Percentiles rank a stretch among this genome's conserved stretches.
Conservation (phyloP, 352 stramenopile species). For the Phytophthora quininea region DNA sequence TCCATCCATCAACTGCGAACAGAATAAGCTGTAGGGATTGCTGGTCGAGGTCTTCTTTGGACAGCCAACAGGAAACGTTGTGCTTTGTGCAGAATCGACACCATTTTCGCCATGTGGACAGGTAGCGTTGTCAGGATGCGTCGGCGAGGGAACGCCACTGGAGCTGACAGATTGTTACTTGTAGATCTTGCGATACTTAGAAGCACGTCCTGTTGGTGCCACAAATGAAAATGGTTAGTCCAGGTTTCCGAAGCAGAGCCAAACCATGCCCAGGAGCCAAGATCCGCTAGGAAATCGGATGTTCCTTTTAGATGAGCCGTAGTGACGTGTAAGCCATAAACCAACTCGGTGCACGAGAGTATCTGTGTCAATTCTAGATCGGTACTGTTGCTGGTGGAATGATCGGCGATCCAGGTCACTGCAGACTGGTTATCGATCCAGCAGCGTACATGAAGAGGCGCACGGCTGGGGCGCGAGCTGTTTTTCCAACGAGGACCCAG, state of each 20-base stretch:
- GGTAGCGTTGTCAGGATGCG: neutral
- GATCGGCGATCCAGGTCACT: constrained; percentile 7
- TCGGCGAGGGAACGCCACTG: constrained; percentile 10
- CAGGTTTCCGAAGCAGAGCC: neutral
- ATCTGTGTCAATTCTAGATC: constrained; percentile 5
- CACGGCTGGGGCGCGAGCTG: neutral
- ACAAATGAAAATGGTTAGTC: constrained; percentile 15
- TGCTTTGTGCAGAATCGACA: constrained; percentile 2
- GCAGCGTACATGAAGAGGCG: constrained; percentile 4
- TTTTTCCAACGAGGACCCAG: constrained; percentile 6
- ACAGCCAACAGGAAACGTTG: neutral
- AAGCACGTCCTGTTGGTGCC: constrained; percentile 10
- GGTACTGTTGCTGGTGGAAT: neutral
- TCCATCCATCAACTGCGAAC: constrained; percentile 11
- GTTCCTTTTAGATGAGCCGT: constrained; percentile 5
- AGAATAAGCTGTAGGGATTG: constrained; percentile 19
- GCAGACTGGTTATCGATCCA: constrained; percentile 15
- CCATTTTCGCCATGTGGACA: constrained; percentile 11
- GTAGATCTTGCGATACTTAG: constrained; percentile 14
- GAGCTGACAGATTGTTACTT: constrained; percentile 2
- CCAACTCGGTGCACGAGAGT: constrained; percentile 1
- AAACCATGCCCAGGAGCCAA: constrained; percentile 11
- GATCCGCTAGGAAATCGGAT: constrained; percentile 3
- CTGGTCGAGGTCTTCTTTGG: neutral
- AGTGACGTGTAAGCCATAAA: constrained; percentile 4